Conservation (phyloP, 495 filamentous ascomycete species). For the Aspergillus heteromorphus region DNA sequence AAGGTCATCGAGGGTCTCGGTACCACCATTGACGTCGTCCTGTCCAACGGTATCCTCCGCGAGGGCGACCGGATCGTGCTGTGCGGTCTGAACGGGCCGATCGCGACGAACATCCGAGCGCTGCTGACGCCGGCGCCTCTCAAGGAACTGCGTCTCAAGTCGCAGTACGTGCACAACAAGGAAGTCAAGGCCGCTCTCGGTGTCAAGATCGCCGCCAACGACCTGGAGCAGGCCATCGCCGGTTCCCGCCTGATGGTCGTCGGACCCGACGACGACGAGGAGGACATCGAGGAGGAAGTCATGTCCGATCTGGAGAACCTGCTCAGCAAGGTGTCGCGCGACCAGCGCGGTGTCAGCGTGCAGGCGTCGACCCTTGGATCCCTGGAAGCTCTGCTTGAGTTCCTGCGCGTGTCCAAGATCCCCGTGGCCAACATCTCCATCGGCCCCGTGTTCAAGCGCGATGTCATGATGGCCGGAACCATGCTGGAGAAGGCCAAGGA, state of each 20-base stretch:
- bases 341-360: conserved; percentile 90
- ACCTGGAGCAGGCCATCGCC: conserved; percentile 93
- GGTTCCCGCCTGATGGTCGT: conserved; percentile 92
- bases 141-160: conserved; percentile 91
- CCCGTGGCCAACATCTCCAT: conserved; percentile 97
- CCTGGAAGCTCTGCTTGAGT: conserved; percentile 93
- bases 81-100: conserved; percentile 91
- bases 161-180: conserved; percentile 96
- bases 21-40: conserved; percentile 96
- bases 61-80: conserved; percentile 94
- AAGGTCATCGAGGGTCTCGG: conserved; percentile 98
- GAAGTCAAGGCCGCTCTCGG: conserved; percentile 97
- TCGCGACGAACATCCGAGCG: conserved; percentile 93
- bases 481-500: conserved; percentile 98
- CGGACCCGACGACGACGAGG: conserved; percentile 92
- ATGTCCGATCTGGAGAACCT: conserved; percentile 92
- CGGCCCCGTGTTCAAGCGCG: conserved; percentile 96
- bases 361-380: conserved; percentile 98
- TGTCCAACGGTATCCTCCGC: conserved; percentile 90
- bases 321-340: conserved; percentile 80
- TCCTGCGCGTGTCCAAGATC: conserved; percentile 90
- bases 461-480: conserved; percentile 91
- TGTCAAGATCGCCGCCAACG: conserved; percentile 97
- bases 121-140: conserved; percentile 90
- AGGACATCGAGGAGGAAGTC: conserved; percentile 93